Percentiles rank a stretch among this genome's conserved stretches.
Evolutionary conservation across 441 rosid species (phyloP).

Genomic region (Corymbia citriodora): DNA sequence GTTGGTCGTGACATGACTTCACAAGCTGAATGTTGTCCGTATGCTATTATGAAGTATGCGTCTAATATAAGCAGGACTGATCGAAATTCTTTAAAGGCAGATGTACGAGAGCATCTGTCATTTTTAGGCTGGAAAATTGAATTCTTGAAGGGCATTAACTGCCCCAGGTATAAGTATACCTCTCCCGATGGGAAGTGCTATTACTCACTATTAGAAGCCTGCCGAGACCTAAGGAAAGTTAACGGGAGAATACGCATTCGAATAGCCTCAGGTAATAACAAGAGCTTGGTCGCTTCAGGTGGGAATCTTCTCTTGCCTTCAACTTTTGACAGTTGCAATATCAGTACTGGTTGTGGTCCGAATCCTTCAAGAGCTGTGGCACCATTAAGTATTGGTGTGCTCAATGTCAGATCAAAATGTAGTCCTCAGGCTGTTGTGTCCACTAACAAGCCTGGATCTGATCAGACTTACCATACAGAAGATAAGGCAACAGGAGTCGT

Average conservation of each 20-base stretch:
- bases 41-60: conserved; percentile 36
- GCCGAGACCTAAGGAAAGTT: conserved; percentile 2
- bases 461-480: not conserved
- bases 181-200: conserved; percentile 14
- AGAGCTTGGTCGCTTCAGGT: not conserved
- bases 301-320: not conserved
- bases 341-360: not conserved
- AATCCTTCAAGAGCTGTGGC: not conserved
- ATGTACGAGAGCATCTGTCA: conserved; percentile 13
- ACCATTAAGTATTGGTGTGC: not conserved
- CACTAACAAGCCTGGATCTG: not conserved
- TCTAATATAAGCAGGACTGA: not conserved
- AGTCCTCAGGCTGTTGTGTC: conserved; percentile 5
- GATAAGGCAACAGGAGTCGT: not conserved
- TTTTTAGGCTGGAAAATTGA: conserved; percentile 24
- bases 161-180: conserved; percentile 8
- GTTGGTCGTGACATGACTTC: conserved; percentile 29
- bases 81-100: not conserved
- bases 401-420: not conserved
- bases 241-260: not conserved
- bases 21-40: conserved; percentile 44
- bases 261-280: not conserved
- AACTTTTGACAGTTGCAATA: not conserved
- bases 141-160: not conserved
- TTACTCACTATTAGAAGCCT: conserved; percentile 19